Percentiles rank a stretch among this genome's conserved stretches.
phyloP scores from a whole-genome alignment of 2,329 filamentous ascomycete species.

The Hymenoscyphus infarciens region DNA sequence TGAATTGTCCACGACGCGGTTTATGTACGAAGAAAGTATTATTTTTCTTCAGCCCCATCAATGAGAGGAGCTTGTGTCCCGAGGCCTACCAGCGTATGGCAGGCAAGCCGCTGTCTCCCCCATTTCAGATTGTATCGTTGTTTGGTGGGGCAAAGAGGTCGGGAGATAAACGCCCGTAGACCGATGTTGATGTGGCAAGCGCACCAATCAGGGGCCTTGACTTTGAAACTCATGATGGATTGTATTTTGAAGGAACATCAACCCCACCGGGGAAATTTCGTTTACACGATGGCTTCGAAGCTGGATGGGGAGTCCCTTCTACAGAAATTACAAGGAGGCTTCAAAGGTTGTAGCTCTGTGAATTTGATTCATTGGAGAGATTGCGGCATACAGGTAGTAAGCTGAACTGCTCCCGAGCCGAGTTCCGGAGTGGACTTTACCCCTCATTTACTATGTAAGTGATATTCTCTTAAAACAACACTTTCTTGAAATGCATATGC shows the following conservation, averaged over 20 bases:
- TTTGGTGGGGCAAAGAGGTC: slow-evolving; percentile 11
- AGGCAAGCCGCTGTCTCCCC: neutral
- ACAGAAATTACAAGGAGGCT: neutral
- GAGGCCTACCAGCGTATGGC: neutral
- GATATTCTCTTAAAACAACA: neutral
- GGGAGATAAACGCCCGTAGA: neutral
- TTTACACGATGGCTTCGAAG: neutral
- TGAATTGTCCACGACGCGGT: neutral
- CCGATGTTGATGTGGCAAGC: neutral
- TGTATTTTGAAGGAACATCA: no score
- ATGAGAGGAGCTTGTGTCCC: neutral
- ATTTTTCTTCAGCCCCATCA: neutral
- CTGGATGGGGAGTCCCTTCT: neutral
- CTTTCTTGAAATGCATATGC: no score
- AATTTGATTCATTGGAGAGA: neutral
- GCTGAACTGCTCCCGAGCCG: neutral
- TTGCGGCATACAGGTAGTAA: neutral
- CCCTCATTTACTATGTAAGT: neutral
- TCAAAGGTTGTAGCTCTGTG: neutral
- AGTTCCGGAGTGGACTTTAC: neutral
- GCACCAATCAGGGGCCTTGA: slow-evolving; percentile 16
- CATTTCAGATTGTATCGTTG: neutral
- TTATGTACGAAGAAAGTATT: no score
- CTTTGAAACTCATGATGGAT: neutral
- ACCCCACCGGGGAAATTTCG: no score